Base-by-base conservation (phyloP, 306 rosid genomes). In the Cucurbita moschata region DNA sequence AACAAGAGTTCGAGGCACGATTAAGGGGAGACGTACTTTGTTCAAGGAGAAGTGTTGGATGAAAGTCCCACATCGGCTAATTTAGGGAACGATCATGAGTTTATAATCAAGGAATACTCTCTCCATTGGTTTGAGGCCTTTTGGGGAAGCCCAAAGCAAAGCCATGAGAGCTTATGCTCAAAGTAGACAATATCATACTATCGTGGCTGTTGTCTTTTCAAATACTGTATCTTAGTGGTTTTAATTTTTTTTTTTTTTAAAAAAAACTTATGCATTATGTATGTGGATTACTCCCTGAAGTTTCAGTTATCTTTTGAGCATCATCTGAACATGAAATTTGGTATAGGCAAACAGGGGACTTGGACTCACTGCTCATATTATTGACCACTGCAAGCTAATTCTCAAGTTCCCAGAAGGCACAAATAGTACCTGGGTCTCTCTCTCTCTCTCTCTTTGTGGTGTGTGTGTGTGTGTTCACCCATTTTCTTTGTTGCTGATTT, bases 351-450 rank as follows among this genome's bases (percentile, higher is more conserved):
- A 89, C 76, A 87, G 95, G 80, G 99, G 99, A 78, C 88, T 94
- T 70, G 99, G 99, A 75, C 97, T 94, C 80, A 91, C 97, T 18
- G 95, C 99, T 43, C 85, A 89, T 55, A 74, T 87, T 39, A 74
- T 85, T 38, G 99, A 94, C 73, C 95, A 91, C 62, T 94, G 99
- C 81, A 91, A 87, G 13, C 70, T 94, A 84, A 55, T 86, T 43
- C 92, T 94, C 69, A 89, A 87, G 81, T 94, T 86, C 73, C 97
- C 98, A 0, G 74, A 88, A 75, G 97, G 90, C 78, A 94, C 98
- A 64, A 94, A 90, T 87, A 94, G 98, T 82, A 87, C 97, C 57
- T 94, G 98, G 98, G 98, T 93, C 73, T 57, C 87, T 81, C 74
- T 71, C 71, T 80, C 60, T 23, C 69, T 55, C 61, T 67, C 44